phyloP scores from a whole-genome alignment of 1,139 yeast genomes.

The Taphrina wiesneri region DNA sequence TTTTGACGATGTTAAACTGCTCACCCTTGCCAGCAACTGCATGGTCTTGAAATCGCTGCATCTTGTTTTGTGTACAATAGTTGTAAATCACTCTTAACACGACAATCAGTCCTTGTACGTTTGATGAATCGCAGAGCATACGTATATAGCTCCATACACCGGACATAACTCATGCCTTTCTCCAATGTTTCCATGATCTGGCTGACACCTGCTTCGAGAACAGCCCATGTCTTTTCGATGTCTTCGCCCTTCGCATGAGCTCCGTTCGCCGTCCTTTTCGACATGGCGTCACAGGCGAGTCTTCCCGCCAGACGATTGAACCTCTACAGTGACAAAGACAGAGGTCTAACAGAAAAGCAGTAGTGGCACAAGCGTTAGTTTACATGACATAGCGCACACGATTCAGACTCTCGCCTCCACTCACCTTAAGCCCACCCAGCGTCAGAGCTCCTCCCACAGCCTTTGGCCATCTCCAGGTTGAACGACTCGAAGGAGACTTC shows the following conservation, averaged over 20 bases:
- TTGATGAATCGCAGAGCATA: constrained; percentile 36
- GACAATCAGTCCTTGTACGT: constrained; percentile 46
- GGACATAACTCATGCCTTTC: constrained; percentile 36
- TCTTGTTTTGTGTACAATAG: constrained; percentile 77
- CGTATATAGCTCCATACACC: constrained; percentile 50
- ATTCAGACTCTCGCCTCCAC: not conserved
- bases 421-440: not conserved
- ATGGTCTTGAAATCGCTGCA: constrained; percentile 52
- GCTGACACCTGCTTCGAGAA: constrained; percentile 36
- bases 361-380: not conserved
- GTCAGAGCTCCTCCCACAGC: not conserved
- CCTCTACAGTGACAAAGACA: no score
- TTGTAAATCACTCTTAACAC: constrained; percentile 83
- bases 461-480: no score
- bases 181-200: constrained; percentile 37
- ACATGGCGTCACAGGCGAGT: not conserved
- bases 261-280: constrained; percentile 6
- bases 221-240: constrained; percentile 36
- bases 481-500: no score
- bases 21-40: constrained; percentile 45
- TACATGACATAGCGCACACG: not conserved
- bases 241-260: constrained; percentile 22
- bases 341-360: not conserved
- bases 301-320: no score
- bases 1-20: constrained; percentile 34